Evolutionary conservation across 1,139 yeast genomes (phyloP).

Genomic region (Eremothecium cymbalariae): DNA sequence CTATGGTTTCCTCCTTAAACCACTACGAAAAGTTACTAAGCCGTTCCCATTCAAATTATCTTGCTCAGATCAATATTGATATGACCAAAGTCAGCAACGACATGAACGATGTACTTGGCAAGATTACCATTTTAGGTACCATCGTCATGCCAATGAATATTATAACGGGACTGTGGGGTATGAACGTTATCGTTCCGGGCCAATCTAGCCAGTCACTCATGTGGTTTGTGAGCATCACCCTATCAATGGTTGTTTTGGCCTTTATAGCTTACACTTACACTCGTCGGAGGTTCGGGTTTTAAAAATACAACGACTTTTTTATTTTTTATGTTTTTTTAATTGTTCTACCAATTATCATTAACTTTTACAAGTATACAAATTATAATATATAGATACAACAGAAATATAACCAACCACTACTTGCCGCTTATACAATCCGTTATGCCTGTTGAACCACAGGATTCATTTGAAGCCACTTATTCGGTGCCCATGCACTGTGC

Average conservation of each 20-base stretch:
- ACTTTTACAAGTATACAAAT: neutral
- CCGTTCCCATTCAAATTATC: slow-evolving; percentile 85
- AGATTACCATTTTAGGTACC: slow-evolving; percentile 88
- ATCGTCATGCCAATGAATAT: slow-evolving; percentile 90
- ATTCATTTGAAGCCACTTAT: slow-evolving; percentile 26
- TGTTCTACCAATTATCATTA: neutral
- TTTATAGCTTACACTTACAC: slow-evolving; percentile 40
- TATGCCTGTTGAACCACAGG: slow-evolving; percentile 6
- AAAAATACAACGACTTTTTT: slow-evolving; percentile 4
- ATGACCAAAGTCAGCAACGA: slow-evolving; percentile 97
- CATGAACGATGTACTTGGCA: slow-evolving; percentile 91
- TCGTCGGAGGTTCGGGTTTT: slow-evolving; percentile 34
- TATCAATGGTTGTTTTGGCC: slow-evolving; percentile 40
- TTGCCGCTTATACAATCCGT: too few relatives aligned
- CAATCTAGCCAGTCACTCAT: slow-evolving; percentile 61
- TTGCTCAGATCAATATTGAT: slow-evolving; percentile 94
- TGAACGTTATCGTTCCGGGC: slow-evolving; percentile 96
- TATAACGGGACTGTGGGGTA: slow-evolving; percentile 96
- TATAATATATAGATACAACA: neutral
- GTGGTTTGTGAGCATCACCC: slow-evolving; percentile 64
- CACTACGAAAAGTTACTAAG: slow-evolving; percentile 92
- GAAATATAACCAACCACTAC: slow-evolving; percentile 6
- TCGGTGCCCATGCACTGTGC: slow-evolving; percentile 27
- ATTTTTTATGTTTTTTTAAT: neutral
- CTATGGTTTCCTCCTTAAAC: slow-evolving; percentile 90